phyloP scores from a whole-genome alignment of 2,329 filamentous ascomycete genomes.

The Pseudogymnoascus sp. region DNA sequence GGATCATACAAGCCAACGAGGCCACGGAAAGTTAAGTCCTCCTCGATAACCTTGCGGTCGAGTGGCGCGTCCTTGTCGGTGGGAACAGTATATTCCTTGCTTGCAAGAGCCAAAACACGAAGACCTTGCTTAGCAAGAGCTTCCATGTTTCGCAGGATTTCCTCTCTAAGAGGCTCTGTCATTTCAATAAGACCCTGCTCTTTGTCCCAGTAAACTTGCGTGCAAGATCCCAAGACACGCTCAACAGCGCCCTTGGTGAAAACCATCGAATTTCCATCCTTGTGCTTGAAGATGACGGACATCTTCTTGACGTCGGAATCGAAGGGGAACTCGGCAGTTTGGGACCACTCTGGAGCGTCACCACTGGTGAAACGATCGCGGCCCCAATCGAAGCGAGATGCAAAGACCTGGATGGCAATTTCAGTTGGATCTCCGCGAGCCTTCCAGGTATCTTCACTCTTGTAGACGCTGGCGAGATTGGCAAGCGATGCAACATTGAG shows the following conservation, averaged over 20 bases:
- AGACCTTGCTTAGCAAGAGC: constrained; percentile 58
- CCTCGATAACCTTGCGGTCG: constrained; percentile 57
- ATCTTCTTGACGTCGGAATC: constrained; percentile 71
- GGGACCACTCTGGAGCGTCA: constrained; percentile 44
- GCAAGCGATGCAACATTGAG: constrained; percentile 58
- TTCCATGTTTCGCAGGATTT: constrained; percentile 63
- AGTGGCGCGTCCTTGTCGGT: constrained; percentile 36
- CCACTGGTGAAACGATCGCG: constrained; percentile 44
- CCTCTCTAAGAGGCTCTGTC: constrained; percentile 44
- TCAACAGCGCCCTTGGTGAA: constrained; percentile 66
- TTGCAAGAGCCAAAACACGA: constrained; percentile 61
- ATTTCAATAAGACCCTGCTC: constrained; percentile 39
- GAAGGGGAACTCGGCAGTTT: constrained; percentile 64
- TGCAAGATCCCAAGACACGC: constrained; percentile 58
- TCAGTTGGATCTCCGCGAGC: constrained; percentile 63
- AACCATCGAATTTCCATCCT: constrained; percentile 36
- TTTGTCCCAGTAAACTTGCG: constrained; percentile 38
- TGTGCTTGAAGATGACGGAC: constrained; percentile 58
- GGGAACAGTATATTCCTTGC: constrained; percentile 28
- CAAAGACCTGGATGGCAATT: constrained; percentile 69
- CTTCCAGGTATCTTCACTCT: constrained; percentile 48
- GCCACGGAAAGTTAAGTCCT: constrained; percentile 66
- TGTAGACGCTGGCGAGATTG: constrained; percentile 57
- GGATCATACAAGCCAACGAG: constrained; percentile 69
- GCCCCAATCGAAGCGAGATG: constrained; percentile 60